Conservation (phyloP, 306 rosid species). For the Spatholobus suberectus region DNA sequence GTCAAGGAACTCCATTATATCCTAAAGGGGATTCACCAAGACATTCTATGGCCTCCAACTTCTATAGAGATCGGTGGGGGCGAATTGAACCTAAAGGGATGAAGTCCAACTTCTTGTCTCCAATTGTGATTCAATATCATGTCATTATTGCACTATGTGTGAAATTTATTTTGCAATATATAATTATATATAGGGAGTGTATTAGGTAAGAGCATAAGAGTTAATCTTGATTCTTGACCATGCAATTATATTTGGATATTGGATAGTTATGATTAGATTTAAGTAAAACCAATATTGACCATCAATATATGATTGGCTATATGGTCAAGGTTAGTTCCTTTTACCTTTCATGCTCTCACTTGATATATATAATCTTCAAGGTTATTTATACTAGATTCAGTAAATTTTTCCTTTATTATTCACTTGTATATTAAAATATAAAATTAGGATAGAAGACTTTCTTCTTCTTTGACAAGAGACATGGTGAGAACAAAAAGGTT, state of each 20-base stretch:
- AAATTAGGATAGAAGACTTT: not conserved
- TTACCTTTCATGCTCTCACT: not conserved
- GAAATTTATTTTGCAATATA: slow-evolving; percentile 4
- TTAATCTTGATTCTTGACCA: not conserved
- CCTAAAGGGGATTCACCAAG: no score
- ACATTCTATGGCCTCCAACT: no score
- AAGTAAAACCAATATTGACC: not conserved
- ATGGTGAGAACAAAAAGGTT: not conserved
- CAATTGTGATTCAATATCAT: not conserved
- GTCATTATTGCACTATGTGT: not conserved
- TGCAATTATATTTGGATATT: not conserved
- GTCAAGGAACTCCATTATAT: no score
- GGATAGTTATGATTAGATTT: not conserved
- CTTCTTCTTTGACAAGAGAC: slow-evolving; percentile 11
- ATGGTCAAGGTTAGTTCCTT: not conserved
- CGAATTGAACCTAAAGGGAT: slow-evolving; percentile 3
- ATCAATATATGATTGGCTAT: not conserved
- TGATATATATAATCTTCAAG: not conserved
- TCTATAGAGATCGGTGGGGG: no score
- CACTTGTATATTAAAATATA: not conserved
- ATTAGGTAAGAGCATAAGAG: not conserved
- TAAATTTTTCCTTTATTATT: not conserved
- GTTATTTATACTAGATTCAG: slow-evolving; percentile 6
- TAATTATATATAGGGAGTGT: not conserved
- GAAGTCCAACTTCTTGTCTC: not conserved